phyloP scores from a whole-genome alignment of 2,329 filamentous ascomycete species.

The Uncinocarpus reesii region DNA sequence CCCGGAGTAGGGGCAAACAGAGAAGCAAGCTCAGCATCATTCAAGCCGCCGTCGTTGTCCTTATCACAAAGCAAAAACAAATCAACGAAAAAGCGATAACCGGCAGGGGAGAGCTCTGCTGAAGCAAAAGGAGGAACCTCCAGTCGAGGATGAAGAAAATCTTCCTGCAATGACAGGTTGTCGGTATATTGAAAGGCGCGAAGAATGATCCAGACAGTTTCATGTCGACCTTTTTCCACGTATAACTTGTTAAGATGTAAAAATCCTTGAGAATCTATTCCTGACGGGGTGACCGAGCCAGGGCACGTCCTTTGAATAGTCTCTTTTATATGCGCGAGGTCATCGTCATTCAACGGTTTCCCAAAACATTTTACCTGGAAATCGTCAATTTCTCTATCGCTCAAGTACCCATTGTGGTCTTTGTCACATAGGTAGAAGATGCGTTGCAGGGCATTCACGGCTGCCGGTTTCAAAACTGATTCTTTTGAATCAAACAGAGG shows the following conservation, averaged over 20 bases:
- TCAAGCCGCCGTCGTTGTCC: conserved; percentile 91
- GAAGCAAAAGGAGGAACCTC: conserved; percentile 88
- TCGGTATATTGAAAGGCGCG: conserved; percentile 94
- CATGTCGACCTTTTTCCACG: conserved; percentile 91
- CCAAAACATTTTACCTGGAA: conserved; percentile 91
- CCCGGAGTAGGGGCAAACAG: conserved; percentile 91
- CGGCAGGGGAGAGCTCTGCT: conserved; percentile 83
- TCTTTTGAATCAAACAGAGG: conserved; percentile 97
- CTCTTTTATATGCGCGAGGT: conserved; percentile 82
- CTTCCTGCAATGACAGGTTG: conserved; percentile 81
- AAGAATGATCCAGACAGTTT: conserved; percentile 96
- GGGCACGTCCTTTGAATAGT: conserved; percentile 64
- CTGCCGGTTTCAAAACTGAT: conserved; percentile 72
- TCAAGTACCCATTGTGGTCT: conserved; percentile 87
- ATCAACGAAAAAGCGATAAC: conserved; percentile 96
- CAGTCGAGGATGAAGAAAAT: conserved; percentile 83
- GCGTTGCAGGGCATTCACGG: conserved; percentile 71
- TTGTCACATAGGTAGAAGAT: conserved; percentile 96
- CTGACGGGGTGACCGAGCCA: conserved; percentile 52
- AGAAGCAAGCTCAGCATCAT: conserved; percentile 70
- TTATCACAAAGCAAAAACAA: conserved; percentile 91
- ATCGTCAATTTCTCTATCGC: conserved; percentile 77
- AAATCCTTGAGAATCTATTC: conserved; percentile 75
- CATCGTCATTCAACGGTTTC: conserved; percentile 67
- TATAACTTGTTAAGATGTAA: conserved; percentile 89